A percentile compares a stretch with the other conserved stretches of the same genome.
Evolutionary conservation across 2,329 filamentous ascomycete genomes (phyloP).

Genomic region (Colletotrichum orchidophilum): DNA sequence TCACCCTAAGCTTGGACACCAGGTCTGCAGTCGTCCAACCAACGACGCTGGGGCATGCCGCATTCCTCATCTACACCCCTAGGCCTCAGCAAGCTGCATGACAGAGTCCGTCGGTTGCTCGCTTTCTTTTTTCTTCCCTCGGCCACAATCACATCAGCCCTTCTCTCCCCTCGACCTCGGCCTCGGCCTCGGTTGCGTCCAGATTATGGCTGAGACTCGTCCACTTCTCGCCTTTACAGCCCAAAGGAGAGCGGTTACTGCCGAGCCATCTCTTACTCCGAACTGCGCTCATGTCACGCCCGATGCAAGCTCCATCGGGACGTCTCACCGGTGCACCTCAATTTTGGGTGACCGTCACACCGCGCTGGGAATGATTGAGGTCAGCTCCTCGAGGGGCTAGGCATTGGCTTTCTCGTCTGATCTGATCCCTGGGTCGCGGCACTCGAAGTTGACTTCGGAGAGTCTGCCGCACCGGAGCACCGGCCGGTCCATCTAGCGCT

Average conservation of each 20-base stretch:
- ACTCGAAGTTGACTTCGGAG: background rate
- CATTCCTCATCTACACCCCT: background rate
- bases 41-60: background rate
- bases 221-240: background rate
- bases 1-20: conserved; percentile 13
- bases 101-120: conserved; percentile 24
- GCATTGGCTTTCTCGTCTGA: background rate
- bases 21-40: conserved; percentile 9
- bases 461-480: conserved; percentile 25
- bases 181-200: background rate
- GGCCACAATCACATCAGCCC: conserved; percentile 6
- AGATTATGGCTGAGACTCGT: background rate
- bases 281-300: background rate
- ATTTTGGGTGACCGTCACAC: background rate
- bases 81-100: conserved; percentile 17
- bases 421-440: background rate
- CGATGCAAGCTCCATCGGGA: background rate
- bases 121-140: conserved; percentile 14
- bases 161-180: background rate
- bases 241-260: background rate
- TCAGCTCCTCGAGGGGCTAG: background rate
- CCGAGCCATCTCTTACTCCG: background rate
- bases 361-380: background rate
- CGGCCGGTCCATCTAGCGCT: conserved; percentile 25
- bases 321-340: background rate